These are phyloP conservation scores for Haematococcus lacustris DNA, from an alignment of 139 green algal genomes.

Conservation along the genomic window DNA sequence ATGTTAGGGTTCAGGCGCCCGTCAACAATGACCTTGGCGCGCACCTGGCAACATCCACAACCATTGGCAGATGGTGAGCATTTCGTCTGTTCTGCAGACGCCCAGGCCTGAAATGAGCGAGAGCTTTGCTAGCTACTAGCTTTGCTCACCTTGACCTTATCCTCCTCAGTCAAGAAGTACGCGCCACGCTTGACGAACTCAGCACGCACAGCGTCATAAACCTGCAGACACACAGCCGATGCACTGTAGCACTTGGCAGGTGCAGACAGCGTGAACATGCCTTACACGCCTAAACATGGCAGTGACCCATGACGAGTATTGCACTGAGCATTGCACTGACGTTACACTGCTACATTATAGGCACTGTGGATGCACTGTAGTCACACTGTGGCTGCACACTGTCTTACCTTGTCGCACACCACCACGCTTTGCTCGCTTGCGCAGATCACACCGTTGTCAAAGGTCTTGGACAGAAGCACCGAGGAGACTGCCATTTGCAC, in stretches of 20 bases:
- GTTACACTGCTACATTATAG: no score
- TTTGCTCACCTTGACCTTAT: constrained; percentile 41
- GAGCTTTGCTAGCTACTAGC: no score
- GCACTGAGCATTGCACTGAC: no score
- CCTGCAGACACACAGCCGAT: constrained; percentile 1
- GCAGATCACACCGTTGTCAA: constrained; percentile 70
- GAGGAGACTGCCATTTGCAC: constrained; percentile 44
- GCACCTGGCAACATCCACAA: no score
- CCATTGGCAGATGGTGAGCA: no score
- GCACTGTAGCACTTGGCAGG: not conserved
- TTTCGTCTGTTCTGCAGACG: no score
- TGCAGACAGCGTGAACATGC: not conserved
- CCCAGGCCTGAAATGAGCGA: no score
- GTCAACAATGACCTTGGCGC: constrained; percentile 45
- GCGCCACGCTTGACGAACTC: constrained; percentile 46
- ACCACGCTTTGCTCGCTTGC: constrained; percentile 61
- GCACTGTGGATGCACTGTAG: no score
- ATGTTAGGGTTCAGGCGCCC: constrained; percentile 53
- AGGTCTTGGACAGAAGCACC: constrained; percentile 57
- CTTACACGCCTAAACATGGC: no score
- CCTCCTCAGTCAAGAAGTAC: constrained; percentile 54
- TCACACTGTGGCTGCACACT: no score
- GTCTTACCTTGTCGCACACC: constrained; percentile 29
- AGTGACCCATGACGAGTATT: no score
- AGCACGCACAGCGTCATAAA: constrained; percentile 40